Evolutionary conservation across 352 stramenopile genomes (phyloP).

Genomic region (Phytopythium ostracodes): DNA sequence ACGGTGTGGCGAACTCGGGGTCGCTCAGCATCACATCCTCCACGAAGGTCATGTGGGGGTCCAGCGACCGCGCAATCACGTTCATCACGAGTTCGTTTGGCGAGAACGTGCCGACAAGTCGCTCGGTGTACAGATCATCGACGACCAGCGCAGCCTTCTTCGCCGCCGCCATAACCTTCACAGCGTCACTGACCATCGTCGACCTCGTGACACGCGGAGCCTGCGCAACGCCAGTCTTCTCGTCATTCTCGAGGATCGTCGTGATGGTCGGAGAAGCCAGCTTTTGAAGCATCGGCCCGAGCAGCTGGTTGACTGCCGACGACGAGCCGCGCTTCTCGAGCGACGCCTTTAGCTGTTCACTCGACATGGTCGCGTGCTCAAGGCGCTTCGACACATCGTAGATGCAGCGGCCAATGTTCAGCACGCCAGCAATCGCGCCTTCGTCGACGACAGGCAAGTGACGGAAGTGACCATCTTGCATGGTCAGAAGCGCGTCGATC

Average conservation of each 20-base stretch:
- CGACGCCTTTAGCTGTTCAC: slow-evolving; percentile 79
- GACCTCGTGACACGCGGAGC: slow-evolving; percentile 84
- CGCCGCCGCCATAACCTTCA: slow-evolving; percentile 68
- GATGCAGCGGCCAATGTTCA: slow-evolving; percentile 99
- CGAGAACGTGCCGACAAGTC: slow-evolving; percentile 94
- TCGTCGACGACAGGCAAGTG: slow-evolving; percentile 94
- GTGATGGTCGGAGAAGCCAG: slow-evolving; percentile 72
- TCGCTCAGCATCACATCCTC: slow-evolving; percentile 90
- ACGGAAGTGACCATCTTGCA: slow-evolving; percentile 97
- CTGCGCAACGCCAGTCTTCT: slow-evolving; percentile 28
- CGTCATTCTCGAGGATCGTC: slow-evolving; percentile 84
- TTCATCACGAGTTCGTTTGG: slow-evolving; percentile 96
- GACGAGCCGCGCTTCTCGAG: slow-evolving; percentile 71
- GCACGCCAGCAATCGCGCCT: slow-evolving; percentile 89
- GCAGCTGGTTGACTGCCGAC: slow-evolving; percentile 71
- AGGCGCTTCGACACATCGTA: slow-evolving; percentile 98
- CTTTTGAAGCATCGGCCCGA: slow-evolving; percentile 82
- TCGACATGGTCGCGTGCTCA: slow-evolving; percentile 86
- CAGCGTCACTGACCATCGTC: slow-evolving; percentile 74
- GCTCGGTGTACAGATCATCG: slow-evolving; percentile 78
- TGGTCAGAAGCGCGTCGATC: slow-evolving; percentile 96
- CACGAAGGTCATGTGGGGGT: slow-evolving; percentile 87
- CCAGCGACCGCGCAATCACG: slow-evolving; percentile 92
- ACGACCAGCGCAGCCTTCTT: slow-evolving; percentile 94
- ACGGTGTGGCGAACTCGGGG: slow-evolving; percentile 64